A percentile compares a stretch with the other conserved stretches of the same genome.
Evolutionary conservation across 805 yeast species (phyloP).

Genomic region (Suhomyces xylopsoci): DNA sequence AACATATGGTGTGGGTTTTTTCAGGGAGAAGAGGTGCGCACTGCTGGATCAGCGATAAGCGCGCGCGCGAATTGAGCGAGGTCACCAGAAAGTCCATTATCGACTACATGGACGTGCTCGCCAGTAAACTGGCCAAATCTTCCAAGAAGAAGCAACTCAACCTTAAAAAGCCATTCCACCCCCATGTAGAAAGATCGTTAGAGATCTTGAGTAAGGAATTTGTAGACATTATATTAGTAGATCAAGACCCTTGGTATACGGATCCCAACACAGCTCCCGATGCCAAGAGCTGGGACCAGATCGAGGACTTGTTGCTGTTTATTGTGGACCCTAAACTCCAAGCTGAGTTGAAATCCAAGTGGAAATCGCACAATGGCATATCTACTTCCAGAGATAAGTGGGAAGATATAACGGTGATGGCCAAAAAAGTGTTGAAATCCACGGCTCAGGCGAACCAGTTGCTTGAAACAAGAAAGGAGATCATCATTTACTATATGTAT

Average conservation of each 20-base stretch:
- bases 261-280: conserved; percentile 33
- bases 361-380: conserved; percentile 42
- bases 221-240: conserved; percentile 60
- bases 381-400: conserved; percentile 65
- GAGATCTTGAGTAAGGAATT: conserved; percentile 64
- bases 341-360: conserved; percentile 50
- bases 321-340: conserved; percentile 60
- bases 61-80: conserved; percentile 77
- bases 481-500: conserved; percentile 74
- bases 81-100: conserved; percentile 71
- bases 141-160: conserved; percentile 40
- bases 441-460: conserved; percentile 46
- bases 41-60: conserved; percentile 91
- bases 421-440: conserved; percentile 44
- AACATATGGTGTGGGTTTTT: conserved; percentile 87
- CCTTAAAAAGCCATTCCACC: conserved; percentile 81
- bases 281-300: conserved; percentile 45
- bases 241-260: conserved; percentile 82
- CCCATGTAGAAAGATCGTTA: conserved; percentile 75
- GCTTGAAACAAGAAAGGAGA: conserved; percentile 75
- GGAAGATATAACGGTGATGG: conserved; percentile 65
- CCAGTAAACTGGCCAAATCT: conserved; percentile 33
- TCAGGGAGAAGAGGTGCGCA: conserved; percentile 99
- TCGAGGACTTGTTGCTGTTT: conserved; percentile 56
- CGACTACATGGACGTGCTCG: conserved; percentile 77